Evolutionary conservation across 495 filamentous ascomycete genomes (phyloP).

Genomic region (Tuber indicum): DNA sequence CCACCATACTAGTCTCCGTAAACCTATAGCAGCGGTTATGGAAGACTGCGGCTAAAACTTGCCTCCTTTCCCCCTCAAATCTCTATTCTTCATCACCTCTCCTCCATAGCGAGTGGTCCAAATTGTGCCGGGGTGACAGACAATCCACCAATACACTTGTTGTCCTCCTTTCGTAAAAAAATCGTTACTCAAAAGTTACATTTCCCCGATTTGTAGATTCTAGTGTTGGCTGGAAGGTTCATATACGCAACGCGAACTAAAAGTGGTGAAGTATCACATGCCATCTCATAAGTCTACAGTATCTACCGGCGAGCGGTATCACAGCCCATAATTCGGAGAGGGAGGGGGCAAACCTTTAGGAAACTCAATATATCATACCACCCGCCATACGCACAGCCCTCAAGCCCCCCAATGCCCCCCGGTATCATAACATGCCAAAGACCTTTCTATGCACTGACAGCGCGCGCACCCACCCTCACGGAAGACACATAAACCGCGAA

Average conservation of each 20-base stretch:
- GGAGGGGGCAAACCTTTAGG: not conserved
- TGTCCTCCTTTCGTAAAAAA: not conserved
- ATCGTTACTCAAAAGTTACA: not conserved
- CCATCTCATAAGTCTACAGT: not conserved
- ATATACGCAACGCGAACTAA: not conserved
- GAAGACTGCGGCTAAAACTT: not conserved
- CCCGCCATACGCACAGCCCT: not conserved
- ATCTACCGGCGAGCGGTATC: not conserved
- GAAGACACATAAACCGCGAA: not conserved
- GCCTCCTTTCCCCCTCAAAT: not conserved
- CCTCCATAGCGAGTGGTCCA: not conserved
- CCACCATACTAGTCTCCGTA: not conserved
- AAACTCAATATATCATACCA: not conserved
- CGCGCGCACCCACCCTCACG: not conserved
- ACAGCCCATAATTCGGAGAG: not conserved
- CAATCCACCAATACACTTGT: no score
- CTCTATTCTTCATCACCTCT: not conserved
- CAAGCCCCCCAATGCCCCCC: not conserved
- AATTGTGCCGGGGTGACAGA: no score
- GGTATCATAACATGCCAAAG: not conserved
- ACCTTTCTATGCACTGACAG: not conserved
- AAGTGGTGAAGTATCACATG: not conserved
- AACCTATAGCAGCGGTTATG: no score
- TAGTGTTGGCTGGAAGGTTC: not conserved
- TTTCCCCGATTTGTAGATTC: not conserved